phyloP scores from a whole-genome alignment of 2,329 filamentous ascomycete genomes.

The Monosporascus sp. region DNA sequence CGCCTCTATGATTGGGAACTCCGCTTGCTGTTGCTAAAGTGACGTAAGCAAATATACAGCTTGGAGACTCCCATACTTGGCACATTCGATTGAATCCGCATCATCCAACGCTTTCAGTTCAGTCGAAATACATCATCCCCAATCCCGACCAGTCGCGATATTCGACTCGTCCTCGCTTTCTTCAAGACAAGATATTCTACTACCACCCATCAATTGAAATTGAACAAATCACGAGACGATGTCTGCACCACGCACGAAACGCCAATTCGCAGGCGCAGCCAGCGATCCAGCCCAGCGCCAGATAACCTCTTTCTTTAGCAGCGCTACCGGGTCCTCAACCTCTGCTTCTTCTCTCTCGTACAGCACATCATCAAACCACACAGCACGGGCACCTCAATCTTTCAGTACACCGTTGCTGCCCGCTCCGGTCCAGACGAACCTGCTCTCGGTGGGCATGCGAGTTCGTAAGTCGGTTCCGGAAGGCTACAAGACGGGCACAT shows the following conservation, averaged over 20 bases:
- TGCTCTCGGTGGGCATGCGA: slow-evolving; percentile 92
- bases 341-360: slow-evolving; percentile 29
- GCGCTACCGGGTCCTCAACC: slow-evolving; percentile 8
- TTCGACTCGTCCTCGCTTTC: too few relatives aligned
- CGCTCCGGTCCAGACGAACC: slow-evolving; percentile 65
- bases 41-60: background rate
- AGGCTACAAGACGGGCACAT: slow-evolving; percentile 76
- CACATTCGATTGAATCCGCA: background rate
- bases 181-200: background rate
- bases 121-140: too few relatives aligned
- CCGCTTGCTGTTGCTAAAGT: background rate
- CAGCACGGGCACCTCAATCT: slow-evolving; percentile 8
- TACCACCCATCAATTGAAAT: background rate
- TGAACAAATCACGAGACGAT: slow-evolving; percentile 28
- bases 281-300: slow-evolving; percentile 55
- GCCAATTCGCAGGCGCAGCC: slow-evolving; percentile 55
- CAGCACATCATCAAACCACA: slow-evolving; percentile 6
- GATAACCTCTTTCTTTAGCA: slow-evolving; percentile 58
- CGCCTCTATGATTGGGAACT: background rate
- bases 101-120: too few relatives aligned
- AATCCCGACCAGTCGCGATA: too few relatives aligned
- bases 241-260: slow-evolving; percentile 53
- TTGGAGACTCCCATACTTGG: background rate
- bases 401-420: slow-evolving; percentile 50
- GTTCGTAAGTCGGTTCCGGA: slow-evolving; percentile 89